Base-by-base conservation (phyloP, 1,284 basidiomycete species). In the Cryptococcus wingfieldii region DNA sequence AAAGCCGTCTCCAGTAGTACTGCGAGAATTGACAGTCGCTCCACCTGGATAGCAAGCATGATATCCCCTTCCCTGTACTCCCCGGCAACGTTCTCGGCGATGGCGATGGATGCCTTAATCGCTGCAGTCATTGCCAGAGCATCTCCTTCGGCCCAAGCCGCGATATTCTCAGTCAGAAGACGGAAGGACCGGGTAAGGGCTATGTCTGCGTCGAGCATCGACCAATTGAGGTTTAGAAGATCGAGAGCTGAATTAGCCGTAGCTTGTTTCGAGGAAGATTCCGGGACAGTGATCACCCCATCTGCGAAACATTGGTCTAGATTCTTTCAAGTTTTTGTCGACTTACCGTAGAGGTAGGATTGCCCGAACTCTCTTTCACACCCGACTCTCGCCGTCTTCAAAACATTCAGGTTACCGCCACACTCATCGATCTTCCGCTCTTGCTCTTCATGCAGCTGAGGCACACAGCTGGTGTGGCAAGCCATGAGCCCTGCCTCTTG, bases 31-130 rank as follows among this genome's bases (percentile, higher is more conserved):
- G 83, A 82, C 8, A 96, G 77, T 37, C 90, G 82, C 25, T 87
- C 84, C 1, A 84, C 82, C 66, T 96, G 90, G 28, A 93, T 85
- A 1, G 83, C 83, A 0, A 86, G 82, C 85, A 93, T 90, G 80
- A 93, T 86, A 60, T 92, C 87, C 1, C 91, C 92, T 5, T 80
- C 81, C 23, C 89, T 82, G 46, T 78, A 80, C 75, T 94, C 92
- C 16, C 76, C 74, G 0, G 89, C 83, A 27, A 93, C 82, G 47
- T 82, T 81, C 34, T 80, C 80, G 5, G 87, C 87, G 6, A 89
- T 80, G 0, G 83, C 80, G 0, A 84, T 81, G 0, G 84, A 84
- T 19, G 87, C 80, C 1, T 80, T 74, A 10, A 92, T 72, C 6
- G 88, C 75, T 19, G 80, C 81, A 4, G 80, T 78, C 25, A 87